Evolutionary conservation across 1,284 basidiomycete species (phyloP).

Genomic region (Phylloboletellus chloephorus): DNA sequence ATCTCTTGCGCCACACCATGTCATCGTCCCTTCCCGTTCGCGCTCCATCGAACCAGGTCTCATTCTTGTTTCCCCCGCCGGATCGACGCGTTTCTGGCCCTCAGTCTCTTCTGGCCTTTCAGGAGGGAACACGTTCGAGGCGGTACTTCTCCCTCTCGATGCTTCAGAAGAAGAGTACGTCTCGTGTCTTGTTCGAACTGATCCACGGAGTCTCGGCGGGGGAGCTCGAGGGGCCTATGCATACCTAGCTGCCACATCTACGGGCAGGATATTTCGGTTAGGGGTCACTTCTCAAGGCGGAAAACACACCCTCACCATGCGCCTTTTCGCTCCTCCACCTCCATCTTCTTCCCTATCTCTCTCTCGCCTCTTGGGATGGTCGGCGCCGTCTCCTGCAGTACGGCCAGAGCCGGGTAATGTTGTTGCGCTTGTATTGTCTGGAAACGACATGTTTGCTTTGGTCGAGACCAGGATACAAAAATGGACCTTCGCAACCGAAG

Average conservation of each 20-base stretch:
- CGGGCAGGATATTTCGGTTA: conserved; percentile 61
- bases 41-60: conserved; percentile 66
- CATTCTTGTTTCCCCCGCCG: conserved; percentile 59
- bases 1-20: conserved; percentile 52
- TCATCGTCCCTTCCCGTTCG: conserved; percentile 60
- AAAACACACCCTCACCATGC: conserved; percentile 54
- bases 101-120: conserved; percentile 75
- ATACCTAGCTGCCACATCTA: conserved; percentile 63
- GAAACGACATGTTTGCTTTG: conserved; percentile 55
- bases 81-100: conserved; percentile 72
- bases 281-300: conserved; percentile 61
- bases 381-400: conserved; percentile 25
- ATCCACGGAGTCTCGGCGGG: conserved; percentile 42
- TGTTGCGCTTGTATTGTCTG: conserved; percentile 46
- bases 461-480: conserved; percentile 62
- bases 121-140: conserved; percentile 66
- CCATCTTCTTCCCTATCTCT: conserved; percentile 45
- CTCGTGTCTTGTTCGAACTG: conserved; percentile 57
- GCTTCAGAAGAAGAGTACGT: conserved; percentile 48
- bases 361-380: conserved; percentile 56
- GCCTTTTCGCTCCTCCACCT: conserved; percentile 53
- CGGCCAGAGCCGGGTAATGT: conserved; percentile 49
- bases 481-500: conserved; percentile 61
- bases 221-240: conserved; percentile 10
- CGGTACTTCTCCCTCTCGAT: conserved; percentile 46